A percentile compares a stretch with the other conserved stretches of the same genome.
These are phyloP conservation scores for Scutellaria minor DNA, from an alignment of 257 asterid species.

Conservation along the genomic window DNA sequence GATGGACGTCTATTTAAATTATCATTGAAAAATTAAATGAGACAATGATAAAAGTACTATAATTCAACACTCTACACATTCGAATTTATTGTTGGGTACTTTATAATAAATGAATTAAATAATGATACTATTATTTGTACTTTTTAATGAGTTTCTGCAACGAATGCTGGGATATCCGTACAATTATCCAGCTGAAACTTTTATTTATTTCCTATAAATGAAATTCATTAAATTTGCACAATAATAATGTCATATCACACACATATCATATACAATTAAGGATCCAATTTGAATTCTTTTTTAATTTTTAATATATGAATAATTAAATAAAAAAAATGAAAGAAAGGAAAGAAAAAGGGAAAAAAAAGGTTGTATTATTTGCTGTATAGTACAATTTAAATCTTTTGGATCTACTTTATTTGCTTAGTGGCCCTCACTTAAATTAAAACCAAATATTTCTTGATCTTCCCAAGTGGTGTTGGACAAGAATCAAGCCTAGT, in stretches of 20 bases:
- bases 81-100: background rate
- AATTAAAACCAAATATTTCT: slow-evolving; percentile 20
- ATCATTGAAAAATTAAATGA: background rate
- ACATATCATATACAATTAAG: too few species aligned
- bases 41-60: background rate
- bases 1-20: too few species aligned
- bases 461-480: slow-evolving; percentile 3
- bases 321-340: background rate
- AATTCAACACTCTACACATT: background rate
- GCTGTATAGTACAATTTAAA: slow-evolving; percentile 19
- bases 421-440: slow-evolving; percentile 29
- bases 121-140: background rate
- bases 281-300: too few species aligned
- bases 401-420: slow-evolving; percentile 23
- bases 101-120: background rate
- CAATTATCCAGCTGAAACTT: background rate
- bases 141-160: background rate
- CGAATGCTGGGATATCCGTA: background rate
- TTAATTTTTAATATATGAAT: too few species aligned
- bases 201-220: background rate
- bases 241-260: too few species aligned
- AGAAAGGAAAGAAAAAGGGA: background rate
- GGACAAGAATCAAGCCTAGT: slow-evolving; percentile 17
- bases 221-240: too few species aligned
- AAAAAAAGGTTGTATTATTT: slow-evolving; percentile 19